A percentile compares a stretch with the other conserved stretches of the same genome.
phyloP scores from a whole-genome alignment of 1,139 yeast species.

The Kodamaea alishanica region DNA sequence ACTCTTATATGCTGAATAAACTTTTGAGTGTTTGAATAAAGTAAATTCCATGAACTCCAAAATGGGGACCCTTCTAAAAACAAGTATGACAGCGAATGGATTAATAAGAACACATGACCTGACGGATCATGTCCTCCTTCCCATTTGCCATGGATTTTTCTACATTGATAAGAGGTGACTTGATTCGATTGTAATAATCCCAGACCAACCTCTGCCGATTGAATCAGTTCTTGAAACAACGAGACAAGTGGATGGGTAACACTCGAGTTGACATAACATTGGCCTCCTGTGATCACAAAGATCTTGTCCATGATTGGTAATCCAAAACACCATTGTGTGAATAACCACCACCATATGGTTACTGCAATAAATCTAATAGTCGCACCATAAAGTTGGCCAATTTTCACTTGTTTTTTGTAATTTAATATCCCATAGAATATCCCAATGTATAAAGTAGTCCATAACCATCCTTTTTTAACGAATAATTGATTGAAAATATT shows the following conservation, averaged over 20 bases:
- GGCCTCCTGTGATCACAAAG: slow-evolving; percentile 80
- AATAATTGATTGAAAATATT: slow-evolving; percentile 68
- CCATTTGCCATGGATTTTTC: slow-evolving; percentile 70
- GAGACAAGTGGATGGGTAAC: slow-evolving; percentile 1
- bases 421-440: slow-evolving; percentile 24
- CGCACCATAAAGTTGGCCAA: slow-evolving; percentile 18
- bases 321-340: slow-evolving; percentile 87
- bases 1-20: neutral
- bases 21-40: slow-evolving; percentile 2
- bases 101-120: slow-evolving; percentile 83
- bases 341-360: slow-evolving; percentile 79
- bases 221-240: slow-evolving; percentile 7
- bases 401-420: slow-evolving; percentile 2
- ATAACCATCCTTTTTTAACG: slow-evolving; percentile 90
- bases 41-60: slow-evolving; percentile 23
- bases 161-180: slow-evolving; percentile 52
- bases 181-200: slow-evolving; percentile 1
- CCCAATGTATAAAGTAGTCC: slow-evolving; percentile 59
- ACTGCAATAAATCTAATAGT: slow-evolving; percentile 42
- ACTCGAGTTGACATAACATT: slow-evolving; percentile 39
- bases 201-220: slow-evolving; percentile 1
- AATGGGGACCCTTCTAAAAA: slow-evolving; percentile 59
- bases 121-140: slow-evolving; percentile 94
- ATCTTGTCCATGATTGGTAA: slow-evolving; percentile 85
- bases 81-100: slow-evolving; percentile 67